These are phyloP conservation scores for Hansenula sp. DNA, from an alignment of 1,139 yeast species.

Conservation along the genomic window DNA sequence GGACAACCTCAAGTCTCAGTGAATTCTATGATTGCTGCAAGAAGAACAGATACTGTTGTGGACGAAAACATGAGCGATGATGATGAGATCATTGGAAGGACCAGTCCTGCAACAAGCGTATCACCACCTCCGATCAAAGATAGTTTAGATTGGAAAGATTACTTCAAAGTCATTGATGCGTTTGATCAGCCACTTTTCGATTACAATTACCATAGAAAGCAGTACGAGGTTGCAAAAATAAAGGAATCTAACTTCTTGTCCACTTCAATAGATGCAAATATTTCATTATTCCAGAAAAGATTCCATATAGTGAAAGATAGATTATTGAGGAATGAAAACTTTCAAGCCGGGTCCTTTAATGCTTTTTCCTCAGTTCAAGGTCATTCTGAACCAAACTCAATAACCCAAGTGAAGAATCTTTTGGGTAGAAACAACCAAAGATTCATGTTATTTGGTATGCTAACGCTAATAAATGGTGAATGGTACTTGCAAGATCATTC, in stretches of 20 bases:
- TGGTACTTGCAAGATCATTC: constrained; percentile 80
- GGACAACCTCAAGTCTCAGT: constrained; percentile 9
- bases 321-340: constrained; percentile 69
- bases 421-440: constrained; percentile 78
- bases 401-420: constrained; percentile 77
- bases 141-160: constrained; percentile 62
- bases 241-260: constrained; percentile 19
- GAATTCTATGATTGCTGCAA: constrained; percentile 21
- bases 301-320: constrained; percentile 66
- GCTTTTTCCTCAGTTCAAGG: constrained; percentile 28
- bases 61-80: constrained; percentile 25
- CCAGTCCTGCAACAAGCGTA: constrained; percentile 23
- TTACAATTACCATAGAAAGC: constrained; percentile 65
- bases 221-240: constrained; percentile 40
- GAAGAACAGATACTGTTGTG: constrained; percentile 31
- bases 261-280: constrained; percentile 28
- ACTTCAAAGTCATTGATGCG: constrained; percentile 64
- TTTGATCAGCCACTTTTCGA: constrained; percentile 60
- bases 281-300: constrained; percentile 41
- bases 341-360: constrained; percentile 34
- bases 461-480: constrained; percentile 62
- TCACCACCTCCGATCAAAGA: constrained; percentile 21
- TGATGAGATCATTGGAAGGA: constrained; percentile 11
- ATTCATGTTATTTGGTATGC: constrained; percentile 75
- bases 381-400: constrained; percentile 37